These are phyloP conservation scores for Populus simonii DNA, from an alignment of 345 rosid species.

Conservation along the genomic window DNA sequence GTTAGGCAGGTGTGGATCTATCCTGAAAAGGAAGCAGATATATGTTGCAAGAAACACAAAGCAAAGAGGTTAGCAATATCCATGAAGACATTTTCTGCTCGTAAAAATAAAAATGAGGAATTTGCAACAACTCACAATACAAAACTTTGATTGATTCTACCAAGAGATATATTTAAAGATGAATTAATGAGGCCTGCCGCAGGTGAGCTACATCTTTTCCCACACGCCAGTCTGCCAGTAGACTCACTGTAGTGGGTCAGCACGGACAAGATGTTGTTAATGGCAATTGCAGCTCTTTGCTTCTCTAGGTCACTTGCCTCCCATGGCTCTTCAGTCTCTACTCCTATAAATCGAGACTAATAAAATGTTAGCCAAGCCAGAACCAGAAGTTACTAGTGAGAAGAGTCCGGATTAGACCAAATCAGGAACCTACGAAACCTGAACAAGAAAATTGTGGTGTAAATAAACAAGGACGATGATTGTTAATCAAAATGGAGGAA, in stretches of 20 bases:
- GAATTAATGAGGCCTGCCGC: constrained; percentile 52
- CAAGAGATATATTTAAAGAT: constrained; percentile 77
- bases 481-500: background rate
- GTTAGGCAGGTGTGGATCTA: constrained; percentile 63
- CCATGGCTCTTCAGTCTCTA: constrained; percentile 59
- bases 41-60: constrained; percentile 6
- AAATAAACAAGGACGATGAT: background rate
- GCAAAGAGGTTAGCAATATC: constrained; percentile 26
- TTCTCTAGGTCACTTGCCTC: constrained; percentile 76
- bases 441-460: background rate
- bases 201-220: constrained; percentile 45
- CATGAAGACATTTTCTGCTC: constrained; percentile 7
- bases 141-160: constrained; percentile 99
- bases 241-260: constrained; percentile 58
- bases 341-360: constrained; percentile 31
- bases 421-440: background rate
- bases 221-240: constrained; percentile 63
- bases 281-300: constrained; percentile 51
- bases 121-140: constrained; percentile 90
- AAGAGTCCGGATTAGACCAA: background rate
- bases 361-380: constrained; percentile 4
- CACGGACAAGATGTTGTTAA: constrained; percentile 54
- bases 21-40: constrained; percentile 48
- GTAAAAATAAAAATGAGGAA: constrained; percentile 26
- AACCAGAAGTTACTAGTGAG: background rate